Evolutionary conservation across 441 rosid genomes (phyloP).

Genomic region (Erodium moschatum): DNA sequence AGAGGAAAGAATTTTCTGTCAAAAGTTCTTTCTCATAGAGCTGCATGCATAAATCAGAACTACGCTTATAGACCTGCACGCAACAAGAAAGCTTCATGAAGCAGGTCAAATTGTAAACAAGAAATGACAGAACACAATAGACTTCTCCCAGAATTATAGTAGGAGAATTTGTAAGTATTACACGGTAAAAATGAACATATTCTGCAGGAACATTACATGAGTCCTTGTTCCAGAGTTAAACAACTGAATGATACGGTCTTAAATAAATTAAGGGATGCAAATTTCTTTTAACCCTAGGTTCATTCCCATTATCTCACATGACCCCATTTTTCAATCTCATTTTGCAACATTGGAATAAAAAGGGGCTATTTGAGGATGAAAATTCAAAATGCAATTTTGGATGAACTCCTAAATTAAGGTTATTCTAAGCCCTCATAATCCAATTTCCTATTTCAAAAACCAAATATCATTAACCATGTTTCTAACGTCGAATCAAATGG

Average conservation of each 20-base stretch:
- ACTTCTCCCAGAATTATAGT: no score
- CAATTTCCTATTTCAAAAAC: neutral
- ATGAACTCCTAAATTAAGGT: neutral
- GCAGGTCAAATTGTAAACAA: no score
- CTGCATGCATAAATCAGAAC: no score
- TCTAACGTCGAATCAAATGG: neutral
- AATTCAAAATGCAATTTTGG: neutral
- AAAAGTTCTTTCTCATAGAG: no score
- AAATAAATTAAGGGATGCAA: neutral
- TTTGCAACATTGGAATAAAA: neutral
- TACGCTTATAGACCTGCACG: no score
- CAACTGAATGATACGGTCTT: neutral
- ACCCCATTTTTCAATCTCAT: neutral
- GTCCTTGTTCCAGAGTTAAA: neutral
- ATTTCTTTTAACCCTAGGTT: neutral
- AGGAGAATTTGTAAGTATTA: neutral
- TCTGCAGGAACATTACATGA: neutral
- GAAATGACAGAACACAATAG: conserved; percentile 1
- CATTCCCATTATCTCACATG: neutral
- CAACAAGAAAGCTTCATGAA: no score
- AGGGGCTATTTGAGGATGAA: neutral
- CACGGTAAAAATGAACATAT: neutral
- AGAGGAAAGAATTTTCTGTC: no score
- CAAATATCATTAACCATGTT: no score
- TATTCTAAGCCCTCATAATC: neutral